phyloP scores from a whole-genome alignment of 257 asterid species.

The Lycium barbarum region DNA sequence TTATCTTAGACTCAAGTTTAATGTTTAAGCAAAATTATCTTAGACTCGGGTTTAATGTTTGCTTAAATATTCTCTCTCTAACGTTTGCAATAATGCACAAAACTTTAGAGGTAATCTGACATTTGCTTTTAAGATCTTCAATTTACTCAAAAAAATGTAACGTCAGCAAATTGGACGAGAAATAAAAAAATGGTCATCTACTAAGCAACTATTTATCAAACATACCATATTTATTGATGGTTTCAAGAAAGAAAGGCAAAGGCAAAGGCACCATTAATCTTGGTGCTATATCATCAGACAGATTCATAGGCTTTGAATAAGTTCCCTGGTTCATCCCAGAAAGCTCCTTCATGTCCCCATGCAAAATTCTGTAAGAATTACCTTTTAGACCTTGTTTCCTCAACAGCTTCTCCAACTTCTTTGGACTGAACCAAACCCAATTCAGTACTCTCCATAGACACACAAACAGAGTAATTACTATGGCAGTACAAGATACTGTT shows the following conservation, averaged over 20 bases:
- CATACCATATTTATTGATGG: conserved; percentile 32
- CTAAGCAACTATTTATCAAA: no score
- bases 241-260: neutral
- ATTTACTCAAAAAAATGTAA: no score
- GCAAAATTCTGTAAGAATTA: conserved; percentile 40
- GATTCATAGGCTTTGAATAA: conserved; percentile 21
- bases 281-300: conserved; percentile 26
- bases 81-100: no score
- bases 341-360: conserved; percentile 37
- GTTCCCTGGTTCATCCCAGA: conserved; percentile 14
- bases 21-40: no score
- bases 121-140: no score
- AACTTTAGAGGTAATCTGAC: no score
- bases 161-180: no score
- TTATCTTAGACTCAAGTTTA: no score
- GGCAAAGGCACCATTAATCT: conserved; percentile 32
- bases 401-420: conserved; percentile 29
- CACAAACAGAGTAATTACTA: neutral
- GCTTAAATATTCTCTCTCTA: no score
- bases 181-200: no score
- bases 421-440: conserved; percentile 37
- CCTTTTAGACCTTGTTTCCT: conserved; percentile 46
- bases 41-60: no score
- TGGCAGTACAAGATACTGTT: neutral
- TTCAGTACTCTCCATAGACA: conserved; percentile 28